Evolutionary conservation across 2,329 filamentous ascomycete genomes (phyloP).

Genomic region (Penicillium sp.): DNA sequence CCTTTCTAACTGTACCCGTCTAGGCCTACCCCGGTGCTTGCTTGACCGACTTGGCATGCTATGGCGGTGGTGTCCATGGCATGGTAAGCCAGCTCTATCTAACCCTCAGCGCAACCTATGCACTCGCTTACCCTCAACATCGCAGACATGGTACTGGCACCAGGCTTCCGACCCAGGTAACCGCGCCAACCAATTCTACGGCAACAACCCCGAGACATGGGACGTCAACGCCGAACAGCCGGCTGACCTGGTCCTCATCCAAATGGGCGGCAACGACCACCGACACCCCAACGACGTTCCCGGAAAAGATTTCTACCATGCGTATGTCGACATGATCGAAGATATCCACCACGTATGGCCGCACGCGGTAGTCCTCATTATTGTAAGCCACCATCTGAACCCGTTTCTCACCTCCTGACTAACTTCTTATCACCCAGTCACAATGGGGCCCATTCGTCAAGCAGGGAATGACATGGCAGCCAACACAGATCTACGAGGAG

Average conservation of each 20-base stretch:
- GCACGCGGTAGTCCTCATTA: slow-evolving; percentile 44
- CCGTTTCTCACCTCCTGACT: background rate
- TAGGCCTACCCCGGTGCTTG: slow-evolving; percentile 60
- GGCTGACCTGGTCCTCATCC: slow-evolving; percentile 48
- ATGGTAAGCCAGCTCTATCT: slow-evolving; percentile 32
- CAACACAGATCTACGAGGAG: slow-evolving; percentile 51
- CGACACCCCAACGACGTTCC: slow-evolving; percentile 47
- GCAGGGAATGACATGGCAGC: slow-evolving; percentile 53
- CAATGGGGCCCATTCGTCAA: slow-evolving; percentile 58
- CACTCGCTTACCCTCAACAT: slow-evolving; percentile 17
- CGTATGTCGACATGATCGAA: slow-evolving; percentile 46
- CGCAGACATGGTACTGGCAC: slow-evolving; percentile 57
- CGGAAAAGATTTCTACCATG: slow-evolving; percentile 37
- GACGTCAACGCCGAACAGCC: slow-evolving; percentile 29
- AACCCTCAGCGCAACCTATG: background rate
- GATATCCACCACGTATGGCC: slow-evolving; percentile 46
- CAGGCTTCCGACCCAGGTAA: slow-evolving; percentile 57
- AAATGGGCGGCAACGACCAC: slow-evolving; percentile 51
- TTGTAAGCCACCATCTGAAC: slow-evolving; percentile 26
- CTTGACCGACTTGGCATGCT: slow-evolving; percentile 58
- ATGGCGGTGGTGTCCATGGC: slow-evolving; percentile 51
- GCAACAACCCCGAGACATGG: slow-evolving; percentile 31
- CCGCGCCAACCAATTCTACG: slow-evolving; percentile 49
- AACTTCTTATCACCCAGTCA: slow-evolving; percentile 37
- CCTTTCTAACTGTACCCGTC: slow-evolving; percentile 1